Evolutionary conservation across 1,284 basidiomycete species (phyloP).

Genomic region (Fomitopsis betulina): DNA sequence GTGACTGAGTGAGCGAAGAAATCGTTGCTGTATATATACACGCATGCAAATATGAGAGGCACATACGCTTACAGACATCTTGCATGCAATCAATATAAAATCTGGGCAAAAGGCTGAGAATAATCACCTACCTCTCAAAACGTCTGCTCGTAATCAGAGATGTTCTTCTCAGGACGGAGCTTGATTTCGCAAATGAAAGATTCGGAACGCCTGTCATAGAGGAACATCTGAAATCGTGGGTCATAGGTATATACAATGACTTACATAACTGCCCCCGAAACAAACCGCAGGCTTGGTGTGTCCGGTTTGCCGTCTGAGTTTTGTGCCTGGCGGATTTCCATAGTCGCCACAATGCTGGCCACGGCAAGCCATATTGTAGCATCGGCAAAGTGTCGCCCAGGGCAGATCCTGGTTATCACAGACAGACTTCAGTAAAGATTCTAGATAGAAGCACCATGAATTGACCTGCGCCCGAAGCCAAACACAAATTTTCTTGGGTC

Average conservation of each 20-base stretch:
- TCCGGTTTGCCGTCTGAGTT: constrained; percentile 8
- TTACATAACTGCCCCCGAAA: constrained; percentile 7
- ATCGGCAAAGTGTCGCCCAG: constrained; percentile 14
- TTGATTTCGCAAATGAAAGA: not conserved
- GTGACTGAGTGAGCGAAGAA: no score
- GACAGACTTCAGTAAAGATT: no score
- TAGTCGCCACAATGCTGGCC: constrained; percentile 12
- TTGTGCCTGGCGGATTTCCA: constrained; percentile 9
- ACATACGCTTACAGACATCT: no score
- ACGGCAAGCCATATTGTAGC: constrained; percentile 9
- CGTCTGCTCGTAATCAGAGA: not conserved
- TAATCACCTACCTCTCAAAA: no score
- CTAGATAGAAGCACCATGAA: constrained; percentile 9
- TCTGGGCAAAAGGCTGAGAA: no score
- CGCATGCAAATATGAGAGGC: no score
- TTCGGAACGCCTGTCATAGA: constrained; percentile 12
- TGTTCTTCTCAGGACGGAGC: not conserved
- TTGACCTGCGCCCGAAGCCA: constrained; percentile 33
- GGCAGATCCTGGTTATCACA: constrained; percentile 13
- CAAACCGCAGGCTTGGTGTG: constrained; percentile 5
- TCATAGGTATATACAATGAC: not conserved
- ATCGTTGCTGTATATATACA: no score
- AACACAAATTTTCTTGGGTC: constrained; percentile 18
- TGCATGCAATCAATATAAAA: no score
- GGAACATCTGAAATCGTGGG: no score